Base-by-base conservation (phyloP, 2,329 filamentous ascomycete genomes). In the Tolypocladium inflatum region DNA sequence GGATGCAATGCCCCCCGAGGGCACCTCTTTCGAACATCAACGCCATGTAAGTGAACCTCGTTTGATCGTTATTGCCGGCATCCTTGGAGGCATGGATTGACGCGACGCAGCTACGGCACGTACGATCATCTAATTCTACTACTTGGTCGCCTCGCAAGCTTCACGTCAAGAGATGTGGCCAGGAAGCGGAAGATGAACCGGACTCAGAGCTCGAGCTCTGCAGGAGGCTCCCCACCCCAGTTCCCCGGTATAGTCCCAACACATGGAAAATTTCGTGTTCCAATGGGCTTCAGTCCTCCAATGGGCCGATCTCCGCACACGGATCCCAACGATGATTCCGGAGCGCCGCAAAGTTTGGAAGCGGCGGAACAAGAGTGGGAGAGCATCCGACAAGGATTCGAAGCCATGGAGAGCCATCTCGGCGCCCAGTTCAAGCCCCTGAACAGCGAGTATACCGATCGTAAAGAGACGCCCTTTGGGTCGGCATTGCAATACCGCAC, bases 1-100 rank as follows among this genome's bases (percentile, higher is more conserved):
- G 91, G 90, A 85, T 85, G n/a, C 87, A 93, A 66, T 96, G 91
- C 67, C 90, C 90, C 43, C 94, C 94, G 4, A 82, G 94, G 67
- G 89, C 89, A 11, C 87, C 88, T 1, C 79, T 96, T 50, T 91
- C 90, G 21, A 86, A 83, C 60, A 75, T 88, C 5, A 88, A 92
- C 66, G 88, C 90, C 11, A 83, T 84, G 84, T 87, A 74, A 76
- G 83, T 73, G 5, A 30, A 23, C 6, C 21, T 33, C 13, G 19
- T 19, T 21, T 54, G 19, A n/a, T 6, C 17, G 54, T 26, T 19
- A 38, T 30, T 38, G n/a, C 30, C 19, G n/a, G 6, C 41, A 35
- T 17, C 17, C 38, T 9, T 42, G 41, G 11, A 15, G 33, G 30
- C 30, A 19, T 35, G 63, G 39, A 60, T 70, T 74, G 55, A 73